Percentiles rank a stretch among this genome's conserved stretches.
These are phyloP conservation scores for Eustoma russellianum DNA, from an alignment of 257 asterid species.

Conservation along the genomic window DNA sequence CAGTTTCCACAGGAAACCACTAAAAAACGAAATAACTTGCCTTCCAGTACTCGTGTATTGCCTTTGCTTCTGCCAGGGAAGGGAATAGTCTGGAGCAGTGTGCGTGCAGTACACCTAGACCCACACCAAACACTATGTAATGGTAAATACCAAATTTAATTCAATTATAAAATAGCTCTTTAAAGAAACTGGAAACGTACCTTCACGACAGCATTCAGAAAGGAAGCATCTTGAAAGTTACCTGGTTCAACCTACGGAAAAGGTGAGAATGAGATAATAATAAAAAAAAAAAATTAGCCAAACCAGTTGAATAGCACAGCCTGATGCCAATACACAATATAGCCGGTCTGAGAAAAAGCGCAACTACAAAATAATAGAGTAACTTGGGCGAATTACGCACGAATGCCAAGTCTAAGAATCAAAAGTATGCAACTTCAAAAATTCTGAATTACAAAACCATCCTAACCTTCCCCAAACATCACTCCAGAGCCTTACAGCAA, in stretches of 20 bases:
- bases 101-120: constrained; percentile 83
- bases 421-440: no score
- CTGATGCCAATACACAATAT: no score
- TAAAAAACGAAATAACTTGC: constrained; percentile 31
- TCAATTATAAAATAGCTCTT: not conserved
- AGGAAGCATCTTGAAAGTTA: constrained; percentile 61
- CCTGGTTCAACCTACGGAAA: constrained; percentile 54
- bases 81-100: constrained; percentile 92
- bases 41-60: constrained; percentile 93
- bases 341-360: no score
- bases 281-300: not conserved
- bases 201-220: constrained; percentile 90
- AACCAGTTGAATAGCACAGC: no score
- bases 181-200: constrained; percentile 17
- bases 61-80: constrained; percentile 96
- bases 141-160: not conserved
- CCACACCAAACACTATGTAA: not conserved
- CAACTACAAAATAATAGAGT: no score
- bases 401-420: no score
- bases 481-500: no score
- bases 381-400: no score
- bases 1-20: constrained; percentile 5
- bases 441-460: no score
- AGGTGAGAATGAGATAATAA: constrained; percentile 1
- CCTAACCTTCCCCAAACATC: no score